Evolutionary conservation across 345 rosid species (phyloP).

Genomic region (Sisymbrium altissimum): DNA sequence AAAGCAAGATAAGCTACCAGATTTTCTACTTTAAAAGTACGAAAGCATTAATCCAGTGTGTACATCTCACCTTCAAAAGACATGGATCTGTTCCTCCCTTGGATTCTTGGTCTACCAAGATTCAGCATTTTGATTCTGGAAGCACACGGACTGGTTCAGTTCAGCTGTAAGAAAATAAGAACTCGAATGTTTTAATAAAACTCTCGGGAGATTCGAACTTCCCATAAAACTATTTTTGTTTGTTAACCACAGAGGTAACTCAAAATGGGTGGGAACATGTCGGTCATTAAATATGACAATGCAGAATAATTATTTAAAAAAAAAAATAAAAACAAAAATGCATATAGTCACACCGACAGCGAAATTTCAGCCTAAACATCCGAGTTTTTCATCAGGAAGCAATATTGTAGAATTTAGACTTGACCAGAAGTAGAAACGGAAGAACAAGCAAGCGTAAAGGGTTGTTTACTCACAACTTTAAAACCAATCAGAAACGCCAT

Average conservation of each 20-base stretch:
- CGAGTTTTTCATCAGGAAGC: not conserved
- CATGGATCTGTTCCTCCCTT: conserved; percentile 56
- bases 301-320: not conserved
- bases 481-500: not conserved
- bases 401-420: not conserved
- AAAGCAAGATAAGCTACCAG: not conserved
- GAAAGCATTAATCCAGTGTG: not conserved
- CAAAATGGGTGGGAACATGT: not conserved
- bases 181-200: not conserved
- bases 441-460: conserved; percentile 3
- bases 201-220: not conserved
- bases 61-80: conserved; percentile 37
- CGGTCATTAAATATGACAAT: not conserved
- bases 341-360: conserved; percentile 9
- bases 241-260: not conserved
- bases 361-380: not conserved
- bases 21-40: not conserved
- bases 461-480: not conserved
- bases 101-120: conserved; percentile 61
- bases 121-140: conserved; percentile 50
- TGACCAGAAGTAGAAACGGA: not conserved
- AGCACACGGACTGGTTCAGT: not conserved
- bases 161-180: not conserved
- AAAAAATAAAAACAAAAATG: not conserved
- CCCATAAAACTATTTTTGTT: not conserved